Percentiles rank a stretch among this genome's conserved stretches.
phyloP scores from a whole-genome alignment of 192 early-diverging fungal genomes.

The Entomortierella lignicola region DNA sequence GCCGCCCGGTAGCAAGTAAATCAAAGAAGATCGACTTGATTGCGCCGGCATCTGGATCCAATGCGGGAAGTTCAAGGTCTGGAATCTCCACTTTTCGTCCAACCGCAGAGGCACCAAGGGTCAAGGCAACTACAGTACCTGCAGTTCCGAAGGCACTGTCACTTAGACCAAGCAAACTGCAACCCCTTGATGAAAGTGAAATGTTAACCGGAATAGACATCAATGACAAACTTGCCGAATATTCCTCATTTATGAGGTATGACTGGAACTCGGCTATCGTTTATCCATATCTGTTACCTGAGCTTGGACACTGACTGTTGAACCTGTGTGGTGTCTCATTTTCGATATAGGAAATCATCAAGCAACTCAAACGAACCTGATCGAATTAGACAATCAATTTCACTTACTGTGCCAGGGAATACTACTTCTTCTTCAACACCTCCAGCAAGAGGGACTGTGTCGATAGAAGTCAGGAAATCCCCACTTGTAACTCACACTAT shows the following conservation, averaged over 20 bases:
- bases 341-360: conserved; percentile 32
- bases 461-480: conserved; percentile 47
- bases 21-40: conserved; percentile 6
- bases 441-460: conserved; percentile 21
- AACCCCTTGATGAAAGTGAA: conserved; percentile 22
- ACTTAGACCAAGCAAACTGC: conserved; percentile 29
- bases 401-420: conserved; percentile 38
- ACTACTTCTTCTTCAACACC: not conserved
- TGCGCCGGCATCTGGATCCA: not conserved
- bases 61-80: not conserved
- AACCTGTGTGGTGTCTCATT: not conserved
- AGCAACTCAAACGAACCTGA: conserved; percentile 1
- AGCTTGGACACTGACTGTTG: not conserved
- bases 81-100: conserved; percentile 11
- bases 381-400: conserved; percentile 32
- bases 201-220: conserved; percentile 51
- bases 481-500: conserved; percentile 7
- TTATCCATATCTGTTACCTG: not conserved
- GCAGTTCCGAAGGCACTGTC: conserved; percentile 33
- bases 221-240: conserved; percentile 46
- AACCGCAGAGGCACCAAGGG: conserved; percentile 40
- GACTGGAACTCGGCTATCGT: not conserved
- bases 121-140: conserved; percentile 42
- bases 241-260: conserved; percentile 52
- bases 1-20: conserved; percentile 18